Conservation (phyloP, 2,329 filamentous ascomycete genomes). For the Microsporum audouinii region DNA sequence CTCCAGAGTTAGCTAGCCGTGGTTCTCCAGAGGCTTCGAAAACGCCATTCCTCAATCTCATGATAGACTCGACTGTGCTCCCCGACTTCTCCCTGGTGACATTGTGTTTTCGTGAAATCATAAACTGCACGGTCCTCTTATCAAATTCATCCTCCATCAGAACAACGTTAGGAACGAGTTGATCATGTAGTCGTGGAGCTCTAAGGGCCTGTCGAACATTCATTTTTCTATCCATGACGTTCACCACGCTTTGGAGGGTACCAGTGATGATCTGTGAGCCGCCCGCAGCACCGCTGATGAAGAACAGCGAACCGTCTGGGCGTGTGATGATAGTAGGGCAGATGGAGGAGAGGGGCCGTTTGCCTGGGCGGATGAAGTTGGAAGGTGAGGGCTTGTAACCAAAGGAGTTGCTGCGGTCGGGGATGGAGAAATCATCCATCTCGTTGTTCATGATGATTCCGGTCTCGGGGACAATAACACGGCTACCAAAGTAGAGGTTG, state of each 20-base stretch:
- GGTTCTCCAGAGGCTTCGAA: conserved; percentile 73
- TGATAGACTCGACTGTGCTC: conserved; percentile 62
- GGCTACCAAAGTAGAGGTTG: conserved; percentile 74
- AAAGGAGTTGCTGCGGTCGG: conserved; percentile 64
- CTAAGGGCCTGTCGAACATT: conserved; percentile 51
- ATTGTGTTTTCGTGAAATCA: conserved; percentile 57
- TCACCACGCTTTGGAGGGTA: conserved; percentile 61
- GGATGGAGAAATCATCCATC: conserved; percentile 75
- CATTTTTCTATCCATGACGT: conserved; percentile 56
- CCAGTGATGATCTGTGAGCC: conserved; percentile 74
- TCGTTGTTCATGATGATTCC: conserved; percentile 65
- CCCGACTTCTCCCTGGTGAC: conserved; percentile 51
- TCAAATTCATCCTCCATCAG: conserved; percentile 60
- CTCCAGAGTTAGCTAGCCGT: conserved; percentile 59
- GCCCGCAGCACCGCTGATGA: conserved; percentile 63
- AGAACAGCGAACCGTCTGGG: conserved; percentile 53
- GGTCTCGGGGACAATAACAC: conserved; percentile 66
- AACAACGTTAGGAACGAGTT: conserved; percentile 60
- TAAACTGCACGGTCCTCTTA: conserved; percentile 50
- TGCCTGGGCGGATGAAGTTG: conserved; percentile 71
- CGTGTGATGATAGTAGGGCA: conserved; percentile 66
- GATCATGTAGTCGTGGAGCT: conserved; percentile 64
- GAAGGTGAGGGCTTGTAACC: conserved; percentile 67
- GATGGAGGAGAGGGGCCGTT: conserved; percentile 74
- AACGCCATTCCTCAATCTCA: conserved; percentile 48